phyloP scores from a whole-genome alignment of 2,329 filamentous ascomycete species.

The Lasiodiplodia hormozganensis region DNA sequence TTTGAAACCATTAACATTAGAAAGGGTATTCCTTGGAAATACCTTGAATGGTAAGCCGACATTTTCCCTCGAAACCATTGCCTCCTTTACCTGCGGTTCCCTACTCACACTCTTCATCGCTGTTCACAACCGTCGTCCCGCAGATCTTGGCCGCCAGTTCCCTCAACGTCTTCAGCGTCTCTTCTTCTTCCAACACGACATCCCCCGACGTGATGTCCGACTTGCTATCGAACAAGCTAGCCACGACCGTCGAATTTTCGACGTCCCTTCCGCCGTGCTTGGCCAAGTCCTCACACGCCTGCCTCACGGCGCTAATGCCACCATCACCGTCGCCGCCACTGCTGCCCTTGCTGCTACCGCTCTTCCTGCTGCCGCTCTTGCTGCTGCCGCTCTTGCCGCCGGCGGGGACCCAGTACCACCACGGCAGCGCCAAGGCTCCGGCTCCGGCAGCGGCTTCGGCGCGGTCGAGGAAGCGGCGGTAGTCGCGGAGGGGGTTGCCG shows the following conservation, averaged over 20 bases:
- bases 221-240: not conserved
- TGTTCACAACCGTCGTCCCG: not conserved
- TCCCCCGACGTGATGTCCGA: not conserved
- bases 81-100: no score
- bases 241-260: not conserved
- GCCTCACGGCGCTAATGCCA: not conserved
- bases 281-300: not conserved
- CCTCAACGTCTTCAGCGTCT: not conserved
- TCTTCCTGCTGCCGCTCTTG: no score
- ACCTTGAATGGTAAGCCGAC: no score
- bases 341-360: no score
- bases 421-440: not conserved
- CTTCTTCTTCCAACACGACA: not conserved
- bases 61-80: no score
- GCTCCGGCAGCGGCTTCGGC: not conserved
- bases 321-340: not conserved
- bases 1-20: no score
- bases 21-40: no score
- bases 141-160: not conserved
- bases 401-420: not conserved
- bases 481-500: not conserved
- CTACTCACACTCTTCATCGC: no score
- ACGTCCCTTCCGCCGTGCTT: not conserved
- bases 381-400: not conserved
- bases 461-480: constrained; percentile 6